These are phyloP conservation scores for Melaleuca alternifolia DNA, from an alignment of 345 rosid genomes.

Conservation along the genomic window DNA sequence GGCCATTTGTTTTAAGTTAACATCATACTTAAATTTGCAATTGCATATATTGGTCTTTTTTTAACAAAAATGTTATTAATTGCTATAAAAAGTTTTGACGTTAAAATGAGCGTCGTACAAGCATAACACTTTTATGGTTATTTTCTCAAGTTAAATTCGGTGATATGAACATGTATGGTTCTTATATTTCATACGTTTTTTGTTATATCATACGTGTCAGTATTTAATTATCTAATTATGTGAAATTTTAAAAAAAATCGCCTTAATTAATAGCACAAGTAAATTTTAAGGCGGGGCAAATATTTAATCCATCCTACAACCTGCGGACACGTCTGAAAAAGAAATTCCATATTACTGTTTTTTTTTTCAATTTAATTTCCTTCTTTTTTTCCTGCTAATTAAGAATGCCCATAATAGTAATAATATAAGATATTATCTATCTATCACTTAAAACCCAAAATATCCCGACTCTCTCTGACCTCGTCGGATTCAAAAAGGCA, in stretches of 20 bases:
- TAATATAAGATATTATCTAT: neutral
- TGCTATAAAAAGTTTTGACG: fast-evolving
- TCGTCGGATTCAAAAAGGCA: neutral
- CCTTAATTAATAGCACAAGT: neutral
- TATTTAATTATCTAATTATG: neutral
- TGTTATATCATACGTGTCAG: neutral
- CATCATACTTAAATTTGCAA: neutral
- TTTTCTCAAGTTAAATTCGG: neutral
- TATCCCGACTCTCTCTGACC: neutral
- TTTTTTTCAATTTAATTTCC: neutral
- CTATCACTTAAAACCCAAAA: neutral
- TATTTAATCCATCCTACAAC: neutral
- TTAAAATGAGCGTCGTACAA: fast-evolving
- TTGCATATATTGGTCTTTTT: neutral
- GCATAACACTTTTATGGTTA: fast-evolving
- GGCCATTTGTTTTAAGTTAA: neutral
- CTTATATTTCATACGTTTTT: neutral
- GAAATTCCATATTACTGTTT: neutral
- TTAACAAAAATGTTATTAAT: neutral
- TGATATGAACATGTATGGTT: neutral
- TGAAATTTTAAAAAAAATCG: neutral
- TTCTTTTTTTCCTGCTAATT: neutral
- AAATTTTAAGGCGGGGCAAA: neutral
- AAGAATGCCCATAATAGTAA: neutral
- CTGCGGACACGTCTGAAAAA: neutral